A percentile compares a stretch with the other conserved stretches of the same genome.
Conservation (phyloP, 225 moss, liverwort and hornwort genomes). For the Straminergon stramineum region DNA sequence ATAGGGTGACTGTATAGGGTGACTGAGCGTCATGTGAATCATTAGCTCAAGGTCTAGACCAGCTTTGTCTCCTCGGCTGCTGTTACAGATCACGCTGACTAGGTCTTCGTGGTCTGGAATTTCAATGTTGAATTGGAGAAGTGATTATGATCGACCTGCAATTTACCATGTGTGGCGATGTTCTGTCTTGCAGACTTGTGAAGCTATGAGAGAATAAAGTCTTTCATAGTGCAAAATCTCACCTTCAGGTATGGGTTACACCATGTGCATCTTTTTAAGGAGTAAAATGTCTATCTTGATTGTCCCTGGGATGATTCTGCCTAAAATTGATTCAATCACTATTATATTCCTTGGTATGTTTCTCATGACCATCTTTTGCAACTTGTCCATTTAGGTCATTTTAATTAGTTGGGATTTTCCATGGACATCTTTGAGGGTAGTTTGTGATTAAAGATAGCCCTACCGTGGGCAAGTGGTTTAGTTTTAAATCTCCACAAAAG, state of each 20-base stretch:
- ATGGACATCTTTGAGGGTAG: not conserved
- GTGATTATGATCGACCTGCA: not conserved
- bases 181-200: not conserved
- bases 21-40: not conserved
- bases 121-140: not conserved
- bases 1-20: too few relatives aligned
- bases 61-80: not conserved
- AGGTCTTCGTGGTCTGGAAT: not conserved
- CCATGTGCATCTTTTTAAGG: not conserved
- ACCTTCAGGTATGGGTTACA: too few relatives aligned
- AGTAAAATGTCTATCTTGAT: not conserved
- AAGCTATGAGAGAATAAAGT: not conserved
- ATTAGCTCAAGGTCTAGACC: not conserved
- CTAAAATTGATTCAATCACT: not conserved
- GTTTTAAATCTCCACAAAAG: too few relatives aligned
- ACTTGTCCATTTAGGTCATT: not conserved
- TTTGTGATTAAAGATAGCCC: too few relatives aligned
- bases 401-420: not conserved
- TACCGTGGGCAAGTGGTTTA: too few relatives aligned
- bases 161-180: not conserved
- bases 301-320: too few relatives aligned
- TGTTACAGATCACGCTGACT: too few relatives aligned
- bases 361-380: too few relatives aligned
- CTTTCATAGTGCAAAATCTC: rapidly evolving
- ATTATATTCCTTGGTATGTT: not conserved